Base-by-base conservation (phyloP, 371 early-diverging fungal genomes). In the Haplosporangium sp. region DNA sequence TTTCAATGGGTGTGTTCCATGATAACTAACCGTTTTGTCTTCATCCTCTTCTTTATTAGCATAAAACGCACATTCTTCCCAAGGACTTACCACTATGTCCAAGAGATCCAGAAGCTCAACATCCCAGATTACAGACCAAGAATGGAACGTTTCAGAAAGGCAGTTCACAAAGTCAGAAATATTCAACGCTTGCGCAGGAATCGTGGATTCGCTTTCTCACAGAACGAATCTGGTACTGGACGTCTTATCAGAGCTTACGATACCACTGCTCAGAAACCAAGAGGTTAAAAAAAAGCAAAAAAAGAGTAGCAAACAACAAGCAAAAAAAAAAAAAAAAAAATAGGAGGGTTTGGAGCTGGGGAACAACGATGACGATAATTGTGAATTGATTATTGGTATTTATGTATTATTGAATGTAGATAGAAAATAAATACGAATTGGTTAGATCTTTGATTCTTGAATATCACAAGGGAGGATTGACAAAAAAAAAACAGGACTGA, bases 61-160 rank as follows among this genome's bases (percentile, higher is more conserved):
- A 69, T 82, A 69, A 93, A 96, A 85, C 92, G 96, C 56, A 94
- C 93, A 89, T 94, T 93, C 83, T 84, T 89, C 56, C 89, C 93
- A 19, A 70, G 90, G 67, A 88, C 94, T 10, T 97, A 97, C 85
- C 98, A 98, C 81, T 95, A 95, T 72, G 95, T 97, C 42, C 98
- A 98, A 85, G 98, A 98, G 85, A 97, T 98, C 58, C 96, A 97
- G 84, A 97, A 98, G 85, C 96, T 92, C 91, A 97, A 98, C 85
- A 95, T 98, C 63, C 98, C 98, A n/a, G 99, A 98, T 77, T 96
- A 96, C 82, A 92, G 97, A 50, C 98, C 99, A 47, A 89, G 98
- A 42, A 95, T 96, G 96, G 97, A 98, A 81, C 88, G 96, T 64
- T 98, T 98, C 93, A 90, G 95, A 73, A 96, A 98, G 85, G 98